Conservation (phyloP, 139 green algal genomes). For the Tetratostichococcus sp. region DNA sequence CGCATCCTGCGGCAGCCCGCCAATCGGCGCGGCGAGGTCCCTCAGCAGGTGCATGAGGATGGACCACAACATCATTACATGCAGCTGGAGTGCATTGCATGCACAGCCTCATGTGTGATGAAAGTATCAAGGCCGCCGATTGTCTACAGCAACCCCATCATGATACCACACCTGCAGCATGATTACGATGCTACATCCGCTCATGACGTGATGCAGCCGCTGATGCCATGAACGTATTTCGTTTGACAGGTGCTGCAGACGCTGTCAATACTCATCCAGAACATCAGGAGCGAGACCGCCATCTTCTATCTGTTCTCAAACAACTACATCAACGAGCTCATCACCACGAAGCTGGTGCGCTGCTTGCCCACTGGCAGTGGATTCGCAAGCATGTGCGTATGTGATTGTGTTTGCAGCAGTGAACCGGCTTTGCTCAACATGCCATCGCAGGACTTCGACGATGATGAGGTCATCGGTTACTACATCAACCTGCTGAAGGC, state of each 20-base stretch:
- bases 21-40: constrained; percentile 75
- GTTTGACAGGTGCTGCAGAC: constrained; percentile 76
- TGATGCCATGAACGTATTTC: too few species aligned
- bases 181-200: too few species aligned
- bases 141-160: too few species aligned
- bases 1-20: constrained; percentile 71
- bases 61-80: background rate
- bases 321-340: constrained; percentile 90
- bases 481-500: constrained; percentile 98
- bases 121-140: too few species aligned
- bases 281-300: constrained; percentile 81
- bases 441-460: constrained; percentile 86
- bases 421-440: too few species aligned
- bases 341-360: constrained; percentile 1
- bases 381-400: too few species aligned
- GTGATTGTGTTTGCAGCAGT: too few species aligned
- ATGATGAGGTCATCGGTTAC: constrained; percentile 94
- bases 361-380: background rate
- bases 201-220: too few species aligned
- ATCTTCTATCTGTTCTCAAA: constrained; percentile 96
- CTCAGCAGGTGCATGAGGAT: constrained; percentile 43
- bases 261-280: constrained; percentile 94
- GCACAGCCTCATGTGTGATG: too few species aligned
- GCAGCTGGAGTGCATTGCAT: too few species aligned
- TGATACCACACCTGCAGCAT: too few species aligned